Base-by-base conservation (phyloP, 2,329 filamentous ascomycete species). In the Fusarium torulosum region DNA sequence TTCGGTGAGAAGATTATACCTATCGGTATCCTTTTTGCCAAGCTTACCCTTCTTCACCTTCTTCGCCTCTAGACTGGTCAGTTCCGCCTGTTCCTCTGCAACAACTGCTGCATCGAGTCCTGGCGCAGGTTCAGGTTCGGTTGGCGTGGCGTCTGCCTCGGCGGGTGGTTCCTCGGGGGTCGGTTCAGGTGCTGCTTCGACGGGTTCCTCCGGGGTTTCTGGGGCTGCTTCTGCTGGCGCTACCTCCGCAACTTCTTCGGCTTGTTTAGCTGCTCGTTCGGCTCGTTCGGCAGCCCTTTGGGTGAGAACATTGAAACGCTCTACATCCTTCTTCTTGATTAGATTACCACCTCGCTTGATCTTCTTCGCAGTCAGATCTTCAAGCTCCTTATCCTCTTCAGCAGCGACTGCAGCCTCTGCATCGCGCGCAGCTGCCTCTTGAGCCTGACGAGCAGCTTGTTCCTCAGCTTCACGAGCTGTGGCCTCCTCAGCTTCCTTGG, bases 381-480 rank as follows among this genome's bases (percentile, higher is more conserved):
- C 66, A 41, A 72, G 60, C 23, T 74, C 70, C 29, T 74, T 70
- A 17, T 76, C 74, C 43, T 75, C 72, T 27, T 72, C 66, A 5
- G 63, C 74, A 35, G 72, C 70, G 17, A 57, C 66, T 27, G 70
- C 71, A 43, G 68, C 73, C 70, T 78, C 65, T 57, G 77, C 72
- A 66, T 77, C 73, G 35, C 47, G 59, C 10, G 59, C 65, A 11
- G 62, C 69, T 15, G 63, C 54, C 10, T 51, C 67, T 53, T 70
- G 50, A 31, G 63, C 63, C 20, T 68, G 63, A 14, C 42, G 52
- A 14, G 66, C 52, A 37, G 66, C 66, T 29, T 44, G 31, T 27
- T 64, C 63, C 42, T 65, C 63, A 6, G 57, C 70, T 43, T 72
- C 69, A 27, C 44, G 58, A n/a, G 63, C 67, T 47, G 62, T 67